phyloP scores from a whole-genome alignment of 768 basidiomycete genomes.

The Hortiboletus campestris region DNA sequence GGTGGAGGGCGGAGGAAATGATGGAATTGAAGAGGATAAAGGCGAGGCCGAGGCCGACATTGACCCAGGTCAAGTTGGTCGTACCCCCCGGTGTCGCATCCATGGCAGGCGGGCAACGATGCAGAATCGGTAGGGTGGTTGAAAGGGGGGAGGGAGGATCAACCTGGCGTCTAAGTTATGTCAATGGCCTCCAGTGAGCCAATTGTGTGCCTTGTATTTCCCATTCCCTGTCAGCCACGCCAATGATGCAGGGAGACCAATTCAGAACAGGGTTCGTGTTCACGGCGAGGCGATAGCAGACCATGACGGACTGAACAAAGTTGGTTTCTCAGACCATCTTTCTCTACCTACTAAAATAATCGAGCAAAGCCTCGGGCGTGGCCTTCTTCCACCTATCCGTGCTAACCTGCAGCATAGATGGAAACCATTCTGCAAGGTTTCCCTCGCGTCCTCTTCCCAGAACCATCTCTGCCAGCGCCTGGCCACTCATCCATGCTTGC shows the following conservation, averaged over 20 bases:
- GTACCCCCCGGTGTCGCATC: conserved; percentile 22
- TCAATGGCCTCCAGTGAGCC: too few relatives aligned
- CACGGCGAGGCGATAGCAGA: not conserved
- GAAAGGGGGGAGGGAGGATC: too few relatives aligned
- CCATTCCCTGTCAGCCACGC: too few relatives aligned
- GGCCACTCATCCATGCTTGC: conserved; percentile 66
- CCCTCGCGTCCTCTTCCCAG: conserved; percentile 35
- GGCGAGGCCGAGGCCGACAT: conserved; percentile 70
- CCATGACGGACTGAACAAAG: not conserved
- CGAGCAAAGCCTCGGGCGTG: conserved; percentile 43
- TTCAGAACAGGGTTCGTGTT: too few relatives aligned
- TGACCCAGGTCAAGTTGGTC: conserved; percentile 57
- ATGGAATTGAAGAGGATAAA: conserved; percentile 75
- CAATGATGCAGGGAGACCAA: too few relatives aligned
- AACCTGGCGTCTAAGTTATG: not conserved
- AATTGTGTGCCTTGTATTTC: not conserved
- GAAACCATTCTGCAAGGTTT: conserved; percentile 44
- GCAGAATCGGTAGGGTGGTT: too few relatives aligned
- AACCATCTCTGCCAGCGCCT: conserved; percentile 60
- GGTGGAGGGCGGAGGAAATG: conserved; percentile 59
- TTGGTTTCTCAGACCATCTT: not conserved
- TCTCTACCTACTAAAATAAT: not conserved
- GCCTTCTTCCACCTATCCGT: conserved; percentile 53
- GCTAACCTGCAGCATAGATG: conserved; percentile 46
- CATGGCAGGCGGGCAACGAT: conserved; percentile 21